These are phyloP conservation scores for Torulaspora indica DNA, from an alignment of 805 yeast species.

Conservation along the genomic window DNA sequence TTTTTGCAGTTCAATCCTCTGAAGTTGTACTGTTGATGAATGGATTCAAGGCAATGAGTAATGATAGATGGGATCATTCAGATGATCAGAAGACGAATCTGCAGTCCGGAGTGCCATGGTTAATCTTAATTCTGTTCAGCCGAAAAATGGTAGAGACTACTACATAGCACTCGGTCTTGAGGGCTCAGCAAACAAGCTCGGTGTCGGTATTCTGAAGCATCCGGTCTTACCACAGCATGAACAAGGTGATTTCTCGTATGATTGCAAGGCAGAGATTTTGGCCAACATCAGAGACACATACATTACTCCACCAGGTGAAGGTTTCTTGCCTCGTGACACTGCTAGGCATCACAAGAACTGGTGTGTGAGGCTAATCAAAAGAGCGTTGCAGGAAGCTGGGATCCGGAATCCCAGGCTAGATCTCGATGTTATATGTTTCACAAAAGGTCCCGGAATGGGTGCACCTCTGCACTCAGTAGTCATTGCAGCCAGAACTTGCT, in stretches of 20 bases:
- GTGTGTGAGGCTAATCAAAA: conserved; percentile 73
- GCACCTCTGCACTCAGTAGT: conserved; percentile 95
- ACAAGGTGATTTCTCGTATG: conserved; percentile 48
- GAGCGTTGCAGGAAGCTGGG: conserved; percentile 59
- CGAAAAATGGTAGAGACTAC: conserved; percentile 34
- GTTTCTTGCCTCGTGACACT: conserved; percentile 92
- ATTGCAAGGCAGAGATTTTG: conserved; percentile 67
- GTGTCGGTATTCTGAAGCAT: conserved; percentile 87
- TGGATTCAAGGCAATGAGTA: not conserved
- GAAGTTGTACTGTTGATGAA: too few relatives aligned
- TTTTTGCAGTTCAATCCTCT: not conserved
- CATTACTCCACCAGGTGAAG: conserved; percentile 96
- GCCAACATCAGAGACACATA: conserved; percentile 95
- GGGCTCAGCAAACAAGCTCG: conserved; percentile 95
- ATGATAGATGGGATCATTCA: not conserved
- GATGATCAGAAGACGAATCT: not conserved
- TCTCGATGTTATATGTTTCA: conserved; percentile 80
- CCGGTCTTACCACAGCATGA: conserved; percentile 31
- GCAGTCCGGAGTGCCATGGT: conserved; percentile 22
- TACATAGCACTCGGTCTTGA: conserved; percentile 86
- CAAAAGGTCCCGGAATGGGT: conserved; percentile 99
- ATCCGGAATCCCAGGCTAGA: conserved; percentile 44
- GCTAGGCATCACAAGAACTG: conserved; percentile 95
- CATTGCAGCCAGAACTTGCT: conserved; percentile 81
- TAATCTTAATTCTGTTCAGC: conserved; percentile 28